Evolutionary conservation across 2,329 filamentous ascomycete genomes (phyloP), one percentile per base, ranked within the genome.

Genomic region (Purpureocillium lavendulum): DNA sequence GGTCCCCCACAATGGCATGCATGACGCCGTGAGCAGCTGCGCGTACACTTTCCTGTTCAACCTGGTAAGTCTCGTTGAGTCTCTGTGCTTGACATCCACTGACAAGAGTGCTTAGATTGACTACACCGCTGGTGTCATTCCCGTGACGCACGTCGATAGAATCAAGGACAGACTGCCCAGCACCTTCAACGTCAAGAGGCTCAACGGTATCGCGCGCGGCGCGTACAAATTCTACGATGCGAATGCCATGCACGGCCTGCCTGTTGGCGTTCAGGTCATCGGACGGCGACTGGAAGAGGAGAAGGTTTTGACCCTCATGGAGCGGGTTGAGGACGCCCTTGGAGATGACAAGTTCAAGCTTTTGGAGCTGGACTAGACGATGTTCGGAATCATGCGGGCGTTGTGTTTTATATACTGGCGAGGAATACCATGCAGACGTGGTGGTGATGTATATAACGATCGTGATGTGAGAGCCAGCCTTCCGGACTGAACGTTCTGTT

Each of bases 41-140:
- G 88, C 87, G 1, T 96, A 97, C 56, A 96, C 89, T 0, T 95
- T 96, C 57, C 63, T 95, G 40, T 97, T 92, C 67, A 96, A 96
- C 52, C 49, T 96, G 53, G 82, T 85, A 65, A 61, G 77, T 65
- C 7, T 11, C 17, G 3, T 8, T 7, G 10, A 10, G 21, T 26
- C 5, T 6, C 2, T 12, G 10, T 4, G 10, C 16, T 18, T 4
- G 2, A 4, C 13, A 5, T 4, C 4, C 10, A 52, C 29, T 26
- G 11, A 18, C 21, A 11, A n/a, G 8, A 10, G 9, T n/a, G n/a
- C n/a, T 16, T 45, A 86, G 77, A 76, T 96, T 36, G 90, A 96
- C 57, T 96, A 96, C 61, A 77, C 84, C 1, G 75, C 77, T 11
- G 89, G 89, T 30, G 78, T 95, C 29, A 55, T 97, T 16, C 89